A percentile compares a stretch with the other conserved stretches of the same genome.
Conservation (phyloP, 169 alveolate genomes). For the Miamiensis avidus region DNA sequence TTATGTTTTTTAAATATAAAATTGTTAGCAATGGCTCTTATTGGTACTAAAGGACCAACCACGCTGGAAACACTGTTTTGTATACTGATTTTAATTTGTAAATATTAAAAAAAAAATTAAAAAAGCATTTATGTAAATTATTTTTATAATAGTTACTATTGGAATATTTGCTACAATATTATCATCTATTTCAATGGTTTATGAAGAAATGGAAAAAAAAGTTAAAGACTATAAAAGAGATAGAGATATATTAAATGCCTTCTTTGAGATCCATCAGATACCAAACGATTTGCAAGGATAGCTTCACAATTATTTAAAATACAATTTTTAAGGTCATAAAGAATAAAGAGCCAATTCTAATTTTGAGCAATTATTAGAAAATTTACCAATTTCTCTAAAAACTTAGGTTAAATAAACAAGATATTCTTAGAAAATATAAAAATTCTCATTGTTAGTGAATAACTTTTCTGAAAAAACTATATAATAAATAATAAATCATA, state of each 20-base stretch:
- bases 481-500: no score
- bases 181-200: neutral
- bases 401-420: neutral
- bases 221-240: neutral
- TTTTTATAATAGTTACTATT: neutral
- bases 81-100: neutral
- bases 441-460: neutral
- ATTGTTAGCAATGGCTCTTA: neutral
- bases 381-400: neutral
- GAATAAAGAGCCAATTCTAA: neutral
- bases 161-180: neutral
- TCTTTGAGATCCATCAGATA: neutral
- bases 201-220: neutral
- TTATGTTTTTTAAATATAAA: no score
- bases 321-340: neutral
- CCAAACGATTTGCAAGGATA: neutral
- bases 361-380: neutral
- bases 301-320: neutral
- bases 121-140: no score
- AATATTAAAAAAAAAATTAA: no score
- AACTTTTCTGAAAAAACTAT: neutral
- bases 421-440: neutral
- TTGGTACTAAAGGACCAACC: neutral
- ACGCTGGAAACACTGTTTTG: neutral
- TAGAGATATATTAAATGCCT: neutral